Conservation (phyloP, 495 filamentous ascomycete species). For the Aspergillus coremiiformis region DNA sequence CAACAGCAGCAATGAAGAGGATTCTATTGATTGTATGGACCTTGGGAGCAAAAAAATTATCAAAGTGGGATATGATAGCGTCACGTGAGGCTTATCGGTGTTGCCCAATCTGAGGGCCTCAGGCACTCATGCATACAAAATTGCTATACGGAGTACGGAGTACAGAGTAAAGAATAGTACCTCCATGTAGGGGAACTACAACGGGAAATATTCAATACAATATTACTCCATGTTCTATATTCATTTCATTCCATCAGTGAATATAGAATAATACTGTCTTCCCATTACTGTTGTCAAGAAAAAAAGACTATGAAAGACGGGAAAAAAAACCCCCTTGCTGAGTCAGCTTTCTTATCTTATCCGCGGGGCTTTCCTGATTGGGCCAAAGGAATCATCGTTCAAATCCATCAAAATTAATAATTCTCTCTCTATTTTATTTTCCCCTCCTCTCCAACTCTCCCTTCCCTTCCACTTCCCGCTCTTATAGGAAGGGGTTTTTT, state of each 20-base stretch:
- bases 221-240: no score
- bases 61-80: constrained; percentile 30
- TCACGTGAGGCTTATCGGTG: constrained; percentile 33
- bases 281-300: no score
- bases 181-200: not conserved
- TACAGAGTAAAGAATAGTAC: no score
- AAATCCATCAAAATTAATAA: constrained; percentile 10
- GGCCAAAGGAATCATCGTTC: not conserved
- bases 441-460: not conserved
- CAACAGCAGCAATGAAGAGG: not conserved
- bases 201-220: no score
- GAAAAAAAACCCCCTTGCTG: no score
- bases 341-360: constrained; percentile 27
- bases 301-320: no score
- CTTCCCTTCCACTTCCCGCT: constrained; percentile 5
- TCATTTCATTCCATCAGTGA: no score
- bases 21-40: not conserved
- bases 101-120: not conserved
- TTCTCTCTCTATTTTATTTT: not conserved
- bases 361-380: constrained; percentile 14
- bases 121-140: no score
- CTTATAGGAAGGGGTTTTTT: constrained; percentile 17
- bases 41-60: constrained; percentile 1
- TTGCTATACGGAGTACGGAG: no score
- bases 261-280: no score